phyloP scores from a whole-genome alignment of 495 filamentous ascomycete species.

The Staphylotrichum longicolle region DNA sequence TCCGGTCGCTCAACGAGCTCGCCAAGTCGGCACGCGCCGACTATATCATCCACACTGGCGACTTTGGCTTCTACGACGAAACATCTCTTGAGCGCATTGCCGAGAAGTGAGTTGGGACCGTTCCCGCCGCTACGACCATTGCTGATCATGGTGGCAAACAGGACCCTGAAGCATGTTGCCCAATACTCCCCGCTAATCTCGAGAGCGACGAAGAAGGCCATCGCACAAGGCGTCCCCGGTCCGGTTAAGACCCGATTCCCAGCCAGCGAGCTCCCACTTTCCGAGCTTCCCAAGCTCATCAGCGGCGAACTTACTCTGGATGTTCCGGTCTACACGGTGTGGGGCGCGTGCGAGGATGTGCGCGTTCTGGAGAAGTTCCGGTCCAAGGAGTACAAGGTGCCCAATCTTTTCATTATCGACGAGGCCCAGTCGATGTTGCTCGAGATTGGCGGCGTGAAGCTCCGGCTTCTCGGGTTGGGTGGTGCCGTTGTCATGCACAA shows the following conservation, averaged over 20 bases:
- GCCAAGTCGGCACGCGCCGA: constrained; percentile 90
- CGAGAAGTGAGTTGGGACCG: constrained; percentile 76
- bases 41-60: constrained; percentile 96
- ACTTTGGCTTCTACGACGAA: constrained; percentile 99
- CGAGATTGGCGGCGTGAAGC: constrained; percentile 93
- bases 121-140: background rate
- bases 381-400: constrained; percentile 96
- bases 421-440: constrained; percentile 93
- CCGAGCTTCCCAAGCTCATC: constrained; percentile 89
- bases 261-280: constrained; percentile 82
- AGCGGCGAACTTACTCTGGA: constrained; percentile 84
- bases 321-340: constrained; percentile 97
- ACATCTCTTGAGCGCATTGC: constrained; percentile 94
- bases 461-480: constrained; percentile 88
- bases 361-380: constrained; percentile 97
- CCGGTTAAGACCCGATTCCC: constrained; percentile 79
- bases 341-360: constrained; percentile 99
- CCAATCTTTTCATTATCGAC: constrained; percentile 96
- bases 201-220: constrained; percentile 82
- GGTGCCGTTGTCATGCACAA: constrained; percentile 99
- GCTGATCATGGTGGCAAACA: constrained; percentile 40
- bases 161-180: constrained; percentile 95
- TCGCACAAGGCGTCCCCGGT: constrained; percentile 56
- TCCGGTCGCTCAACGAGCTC: constrained; percentile 92
- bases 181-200: constrained; percentile 95